Percentiles rank a stretch among this genome's conserved stretches.
Conservation (phyloP, 169 alveolate species). For the Cryptosporidium baileyi region DNA sequence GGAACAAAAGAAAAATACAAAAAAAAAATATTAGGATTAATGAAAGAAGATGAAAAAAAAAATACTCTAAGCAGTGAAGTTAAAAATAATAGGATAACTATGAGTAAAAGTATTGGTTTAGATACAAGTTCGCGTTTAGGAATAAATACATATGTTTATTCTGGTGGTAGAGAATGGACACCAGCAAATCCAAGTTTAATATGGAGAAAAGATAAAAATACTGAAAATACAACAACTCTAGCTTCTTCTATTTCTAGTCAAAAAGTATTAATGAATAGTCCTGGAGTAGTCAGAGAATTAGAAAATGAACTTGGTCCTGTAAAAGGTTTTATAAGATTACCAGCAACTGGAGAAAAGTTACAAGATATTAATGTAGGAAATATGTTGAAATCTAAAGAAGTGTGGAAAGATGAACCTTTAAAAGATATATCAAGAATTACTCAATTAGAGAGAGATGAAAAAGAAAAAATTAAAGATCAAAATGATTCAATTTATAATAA, state of each 20-base stretch:
- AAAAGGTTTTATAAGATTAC: conserved; percentile 25
- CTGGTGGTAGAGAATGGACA: conserved; percentile 59
- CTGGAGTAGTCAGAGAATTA: conserved; percentile 38
- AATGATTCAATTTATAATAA: background rate
- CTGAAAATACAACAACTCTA: conserved; percentile 25
- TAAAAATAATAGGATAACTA: background rate
- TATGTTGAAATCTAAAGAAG: background rate
- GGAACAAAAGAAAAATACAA: conserved; percentile 25
- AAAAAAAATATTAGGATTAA: conserved; percentile 11
- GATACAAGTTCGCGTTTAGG: conserved; percentile 23
- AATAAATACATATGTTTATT: conserved; percentile 9
- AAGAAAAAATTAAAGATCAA: background rate
- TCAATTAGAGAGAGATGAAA: background rate
- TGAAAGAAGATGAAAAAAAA: background rate
- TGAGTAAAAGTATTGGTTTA: conserved; percentile 6
- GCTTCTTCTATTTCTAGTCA: conserved; percentile 35
- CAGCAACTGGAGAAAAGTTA: conserved; percentile 55
- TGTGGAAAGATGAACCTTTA: conserved; percentile 64
- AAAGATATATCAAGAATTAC: background rate
- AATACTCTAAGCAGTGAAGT: too few relatives aligned
- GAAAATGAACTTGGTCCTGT: conserved; percentile 41
- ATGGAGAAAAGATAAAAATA: conserved; percentile 28
- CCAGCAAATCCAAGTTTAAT: conserved; percentile 46
- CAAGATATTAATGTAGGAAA: conserved; percentile 29
- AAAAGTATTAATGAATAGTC: conserved; percentile 46